These are phyloP conservation scores for Eremomyces bilateralis DNA, from an alignment of 495 filamentous ascomycete species.

Conservation along the genomic window DNA sequence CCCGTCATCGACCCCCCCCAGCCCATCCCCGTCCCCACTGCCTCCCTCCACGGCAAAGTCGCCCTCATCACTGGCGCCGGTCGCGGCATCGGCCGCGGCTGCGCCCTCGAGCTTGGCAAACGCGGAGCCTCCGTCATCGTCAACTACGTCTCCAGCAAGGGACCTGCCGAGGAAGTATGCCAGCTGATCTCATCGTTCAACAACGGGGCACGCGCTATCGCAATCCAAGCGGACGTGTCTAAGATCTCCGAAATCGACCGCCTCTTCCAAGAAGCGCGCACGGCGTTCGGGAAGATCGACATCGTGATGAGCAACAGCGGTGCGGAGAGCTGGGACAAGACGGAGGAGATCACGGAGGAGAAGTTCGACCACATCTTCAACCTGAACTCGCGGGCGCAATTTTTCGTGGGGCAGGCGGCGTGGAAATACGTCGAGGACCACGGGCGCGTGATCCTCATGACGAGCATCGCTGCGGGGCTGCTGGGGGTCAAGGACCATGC, in stretches of 20 bases:
- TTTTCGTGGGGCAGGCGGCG: conserved; percentile 64
- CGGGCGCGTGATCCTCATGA: conserved; percentile 46
- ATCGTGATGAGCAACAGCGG: conserved; percentile 56
- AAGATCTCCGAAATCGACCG: conserved; percentile 38
- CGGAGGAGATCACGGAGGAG: conserved; percentile 49
- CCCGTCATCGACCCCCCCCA: conserved; percentile 7
- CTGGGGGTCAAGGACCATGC: conserved; percentile 47
- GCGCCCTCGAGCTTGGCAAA: conserved; percentile 53
- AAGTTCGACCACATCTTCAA: conserved; percentile 59
- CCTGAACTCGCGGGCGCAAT: conserved; percentile 58
- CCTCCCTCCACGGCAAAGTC: conserved; percentile 39
- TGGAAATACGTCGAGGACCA: conserved; percentile 43
- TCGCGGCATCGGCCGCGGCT: conserved; percentile 43
- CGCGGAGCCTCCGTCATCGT: conserved; percentile 51
- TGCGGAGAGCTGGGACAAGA: conserved; percentile 37
- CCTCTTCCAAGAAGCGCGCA: conserved; percentile 41
- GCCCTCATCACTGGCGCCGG: conserved; percentile 41
- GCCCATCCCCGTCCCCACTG: conserved; percentile 16
- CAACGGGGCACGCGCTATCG: conserved; percentile 32
- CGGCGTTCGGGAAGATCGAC: conserved; percentile 45
- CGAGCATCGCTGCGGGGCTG: conserved; percentile 30
- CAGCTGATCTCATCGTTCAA: conserved; percentile 35
- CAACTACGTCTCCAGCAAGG: conserved; percentile 49
- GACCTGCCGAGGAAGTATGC: conserved; percentile 40
- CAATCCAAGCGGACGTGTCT: conserved; percentile 54